phyloP scores from a whole-genome alignment of 345 rosid species.

The Alliaria petiolata region DNA sequence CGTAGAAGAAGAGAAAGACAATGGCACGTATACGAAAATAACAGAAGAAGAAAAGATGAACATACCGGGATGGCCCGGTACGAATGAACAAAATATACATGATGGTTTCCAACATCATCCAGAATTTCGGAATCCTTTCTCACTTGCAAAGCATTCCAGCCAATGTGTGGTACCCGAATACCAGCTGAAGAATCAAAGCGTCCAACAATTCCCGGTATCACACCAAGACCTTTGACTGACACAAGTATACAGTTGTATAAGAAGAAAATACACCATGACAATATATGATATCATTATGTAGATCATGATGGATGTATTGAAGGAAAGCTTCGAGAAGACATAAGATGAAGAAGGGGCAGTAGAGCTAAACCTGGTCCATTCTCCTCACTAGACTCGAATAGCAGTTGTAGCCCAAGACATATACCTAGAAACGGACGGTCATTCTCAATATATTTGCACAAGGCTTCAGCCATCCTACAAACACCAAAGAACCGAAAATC shows the following conservation, averaged over 20 bases:
- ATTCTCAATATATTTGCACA: slow-evolving; percentile 63
- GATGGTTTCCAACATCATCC: slow-evolving; percentile 76
- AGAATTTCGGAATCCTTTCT: slow-evolving; percentile 63
- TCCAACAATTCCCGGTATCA: slow-evolving; percentile 89
- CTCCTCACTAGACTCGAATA: slow-evolving; percentile 87
- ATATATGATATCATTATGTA: neutral
- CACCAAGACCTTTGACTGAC: slow-evolving; percentile 86
- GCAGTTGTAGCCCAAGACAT: slow-evolving; percentile 93
- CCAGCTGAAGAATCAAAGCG: slow-evolving; percentile 81
- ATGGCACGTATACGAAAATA: neutral
- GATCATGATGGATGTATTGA: neutral
- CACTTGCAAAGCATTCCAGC: slow-evolving; percentile 95
- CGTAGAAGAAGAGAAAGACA: neutral
- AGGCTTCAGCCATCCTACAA: slow-evolving; percentile 88
- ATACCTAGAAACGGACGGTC: slow-evolving; percentile 97
- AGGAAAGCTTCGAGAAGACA: neutral
- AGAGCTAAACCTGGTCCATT: slow-evolving; percentile 69
- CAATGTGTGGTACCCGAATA: slow-evolving; percentile 86
- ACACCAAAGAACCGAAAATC: neutral
- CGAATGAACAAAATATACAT: slow-evolving; percentile 96
- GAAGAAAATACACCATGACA: neutral
- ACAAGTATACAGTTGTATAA: slow-evolving; percentile 9
- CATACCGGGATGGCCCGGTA: slow-evolving; percentile 86
- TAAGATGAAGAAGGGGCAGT: neutral
- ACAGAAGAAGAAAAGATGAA: neutral